phyloP scores from a whole-genome alignment of 176 grass and related monocot genomes.

The Juncus inflexus region DNA sequence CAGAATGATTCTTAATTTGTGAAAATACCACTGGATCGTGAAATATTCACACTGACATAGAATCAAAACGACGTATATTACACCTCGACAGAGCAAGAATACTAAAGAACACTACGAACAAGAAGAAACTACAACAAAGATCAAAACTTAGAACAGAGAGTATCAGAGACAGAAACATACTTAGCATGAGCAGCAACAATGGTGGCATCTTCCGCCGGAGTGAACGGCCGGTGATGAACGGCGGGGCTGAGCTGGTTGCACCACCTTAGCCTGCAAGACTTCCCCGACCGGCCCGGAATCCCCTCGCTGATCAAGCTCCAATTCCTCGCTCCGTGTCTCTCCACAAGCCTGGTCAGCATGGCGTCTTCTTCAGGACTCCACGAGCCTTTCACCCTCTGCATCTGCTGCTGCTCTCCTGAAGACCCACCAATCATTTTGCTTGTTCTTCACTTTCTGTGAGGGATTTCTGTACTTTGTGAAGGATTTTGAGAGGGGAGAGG shows the following conservation, averaged over 20 bases:
- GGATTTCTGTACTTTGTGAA: constrained; percentile 24
- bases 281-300: constrained; percentile 66
- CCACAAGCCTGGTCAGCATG: constrained; percentile 41
- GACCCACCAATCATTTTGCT: not conserved
- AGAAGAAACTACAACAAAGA: not conserved
- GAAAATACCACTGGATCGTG: not conserved
- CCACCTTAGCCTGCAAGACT: constrained; percentile 92
- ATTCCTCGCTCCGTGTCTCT: constrained; percentile 59
- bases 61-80: not conserved
- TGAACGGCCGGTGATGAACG: constrained; percentile 84
- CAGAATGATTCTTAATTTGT: too few species aligned
- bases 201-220: constrained; percentile 52
- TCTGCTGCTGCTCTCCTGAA: not conserved
- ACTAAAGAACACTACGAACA: not conserved
- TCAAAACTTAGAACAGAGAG: not conserved
- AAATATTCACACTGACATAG: not conserved
- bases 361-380: constrained; percentile 92
- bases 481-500: constrained; percentile 25
- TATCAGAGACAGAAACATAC: constrained; percentile 3
- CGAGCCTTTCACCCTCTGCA: constrained; percentile 57
- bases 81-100: not conserved
- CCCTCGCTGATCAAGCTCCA: constrained; percentile 66
- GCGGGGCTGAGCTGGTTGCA: constrained; percentile 84
- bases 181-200: constrained; percentile 52
- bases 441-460: constrained; percentile 24